Percentiles rank a stretch among this genome's conserved stretches.
These are phyloP conservation scores for Aspergillus pseudonomiae DNA, from an alignment of 2,329 filamentous ascomycete genomes.

Conservation along the genomic window DNA sequence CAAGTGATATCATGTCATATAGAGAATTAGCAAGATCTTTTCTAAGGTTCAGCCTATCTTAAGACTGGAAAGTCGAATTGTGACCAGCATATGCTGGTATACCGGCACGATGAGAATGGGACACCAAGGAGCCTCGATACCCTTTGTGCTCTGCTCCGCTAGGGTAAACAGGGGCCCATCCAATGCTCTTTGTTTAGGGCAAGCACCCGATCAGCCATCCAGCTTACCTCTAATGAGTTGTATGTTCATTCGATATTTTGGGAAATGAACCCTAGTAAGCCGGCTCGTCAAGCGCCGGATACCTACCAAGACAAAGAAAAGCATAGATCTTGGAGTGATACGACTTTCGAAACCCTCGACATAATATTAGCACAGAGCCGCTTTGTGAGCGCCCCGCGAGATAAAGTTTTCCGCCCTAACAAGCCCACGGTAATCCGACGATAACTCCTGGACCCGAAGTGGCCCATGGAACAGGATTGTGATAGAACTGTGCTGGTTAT, in stretches of 20 bases:
- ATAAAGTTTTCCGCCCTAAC: neutral
- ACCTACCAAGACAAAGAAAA: neutral
- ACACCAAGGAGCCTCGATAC: neutral
- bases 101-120: neutral
- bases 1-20: too few species aligned
- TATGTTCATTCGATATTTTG: neutral
- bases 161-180: neutral
- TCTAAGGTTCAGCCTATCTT: too few species aligned
- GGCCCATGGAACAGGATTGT: neutral
- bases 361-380: neutral
- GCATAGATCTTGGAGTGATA: neutral
- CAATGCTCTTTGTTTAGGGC: neutral
- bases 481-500: too few species aligned
- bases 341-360: neutral
- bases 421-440: neutral
- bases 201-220: neutral
- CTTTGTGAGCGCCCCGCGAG: neutral
- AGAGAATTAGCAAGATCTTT: too few species aligned
- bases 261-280: neutral
- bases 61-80: too few species aligned
- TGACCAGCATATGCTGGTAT: too few species aligned
- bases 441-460: neutral
- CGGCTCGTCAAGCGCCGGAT: neutral
- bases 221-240: neutral
- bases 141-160: neutral